Conservation (phyloP, 306 rosid species). For the Lathyrus tuberosus region DNA sequence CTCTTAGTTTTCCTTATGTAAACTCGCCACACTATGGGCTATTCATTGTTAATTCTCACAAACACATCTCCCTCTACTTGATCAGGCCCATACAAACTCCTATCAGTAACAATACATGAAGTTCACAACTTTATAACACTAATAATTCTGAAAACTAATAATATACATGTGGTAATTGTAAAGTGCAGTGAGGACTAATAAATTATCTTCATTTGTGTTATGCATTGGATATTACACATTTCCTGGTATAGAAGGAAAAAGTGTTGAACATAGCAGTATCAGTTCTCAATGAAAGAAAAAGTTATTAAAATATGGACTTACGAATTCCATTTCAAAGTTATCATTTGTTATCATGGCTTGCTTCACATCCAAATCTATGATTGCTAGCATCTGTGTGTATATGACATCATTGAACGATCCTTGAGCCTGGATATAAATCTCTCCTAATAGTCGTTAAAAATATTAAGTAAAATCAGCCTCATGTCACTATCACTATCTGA, state of each 20-base stretch:
- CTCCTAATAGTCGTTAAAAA: slow-evolving; percentile 62
- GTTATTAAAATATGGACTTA: slow-evolving; percentile 48
- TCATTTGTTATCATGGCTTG: slow-evolving; percentile 64
- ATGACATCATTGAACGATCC: slow-evolving; percentile 68
- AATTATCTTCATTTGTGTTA: slow-evolving; percentile 17
- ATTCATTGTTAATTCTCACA: neutral
- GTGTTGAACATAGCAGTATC: slow-evolving; percentile 9
- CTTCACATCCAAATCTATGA: slow-evolving; percentile 72
- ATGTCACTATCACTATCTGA: slow-evolving; percentile 27
- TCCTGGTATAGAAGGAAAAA: slow-evolving; percentile 20
- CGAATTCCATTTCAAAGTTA: slow-evolving; percentile 83
- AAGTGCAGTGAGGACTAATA: neutral
- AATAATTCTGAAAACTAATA: slow-evolving; percentile 9
- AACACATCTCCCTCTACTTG: neutral
- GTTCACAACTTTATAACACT: slow-evolving; percentile 10
- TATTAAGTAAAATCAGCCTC: slow-evolving; percentile 37
- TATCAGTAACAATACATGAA: slow-evolving; percentile 1
- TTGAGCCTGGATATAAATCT: slow-evolving; percentile 85
- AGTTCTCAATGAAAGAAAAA: slow-evolving; percentile 17
- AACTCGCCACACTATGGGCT: neutral
- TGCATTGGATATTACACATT: slow-evolving; percentile 16
- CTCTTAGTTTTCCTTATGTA: neutral
- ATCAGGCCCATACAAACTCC: neutral
- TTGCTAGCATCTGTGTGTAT: slow-evolving; percentile 70
- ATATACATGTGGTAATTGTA: slow-evolving; percentile 4